A percentile compares a stretch with the other conserved stretches of the same genome.
These are phyloP conservation scores for Teunomyces tritomae DNA, from an alignment of 805 yeast species.

Conservation along the genomic window DNA sequence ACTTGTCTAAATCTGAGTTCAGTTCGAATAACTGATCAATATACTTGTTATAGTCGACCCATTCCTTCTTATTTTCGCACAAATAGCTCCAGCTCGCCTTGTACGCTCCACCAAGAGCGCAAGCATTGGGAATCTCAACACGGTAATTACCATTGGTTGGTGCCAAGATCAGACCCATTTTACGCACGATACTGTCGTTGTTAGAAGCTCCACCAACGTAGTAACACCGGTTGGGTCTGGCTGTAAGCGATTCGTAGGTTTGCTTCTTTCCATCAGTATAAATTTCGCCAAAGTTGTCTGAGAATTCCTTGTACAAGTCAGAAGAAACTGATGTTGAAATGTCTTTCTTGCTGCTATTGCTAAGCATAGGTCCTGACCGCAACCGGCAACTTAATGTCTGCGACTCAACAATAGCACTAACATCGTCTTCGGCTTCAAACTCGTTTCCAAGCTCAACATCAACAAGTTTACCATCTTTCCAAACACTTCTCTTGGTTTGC, in stretches of 20 bases:
- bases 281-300: constrained; percentile 39
- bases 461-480: constrained; percentile 26
- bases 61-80: constrained; percentile 28
- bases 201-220: constrained; percentile 89
- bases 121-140: constrained; percentile 80
- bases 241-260: constrained; percentile 38
- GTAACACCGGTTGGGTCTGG: constrained; percentile 66
- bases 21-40: constrained; percentile 42
- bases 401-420: constrained; percentile 73
- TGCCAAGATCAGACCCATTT: constrained; percentile 70
- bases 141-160: constrained; percentile 62
- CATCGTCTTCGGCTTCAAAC: constrained; percentile 62
- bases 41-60: constrained; percentile 45
- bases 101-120: constrained; percentile 90
- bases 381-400: constrained; percentile 84
- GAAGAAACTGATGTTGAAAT: neutral
- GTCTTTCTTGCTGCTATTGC: constrained; percentile 16
- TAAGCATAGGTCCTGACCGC: constrained; percentile 75
- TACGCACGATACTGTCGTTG: constrained; percentile 63
- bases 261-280: constrained; percentile 52
- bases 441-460: constrained; percentile 15
- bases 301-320: constrained; percentile 24
- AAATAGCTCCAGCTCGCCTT: constrained; percentile 72
- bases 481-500: constrained; percentile 53
- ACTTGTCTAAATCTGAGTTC: constrained; percentile 44